A percentile compares a stretch with the other conserved stretches of the same genome.
These are phyloP conservation scores for Antrodiella citrinella DNA, from an alignment of 768 basidiomycete genomes.

Conservation along the genomic window DNA sequence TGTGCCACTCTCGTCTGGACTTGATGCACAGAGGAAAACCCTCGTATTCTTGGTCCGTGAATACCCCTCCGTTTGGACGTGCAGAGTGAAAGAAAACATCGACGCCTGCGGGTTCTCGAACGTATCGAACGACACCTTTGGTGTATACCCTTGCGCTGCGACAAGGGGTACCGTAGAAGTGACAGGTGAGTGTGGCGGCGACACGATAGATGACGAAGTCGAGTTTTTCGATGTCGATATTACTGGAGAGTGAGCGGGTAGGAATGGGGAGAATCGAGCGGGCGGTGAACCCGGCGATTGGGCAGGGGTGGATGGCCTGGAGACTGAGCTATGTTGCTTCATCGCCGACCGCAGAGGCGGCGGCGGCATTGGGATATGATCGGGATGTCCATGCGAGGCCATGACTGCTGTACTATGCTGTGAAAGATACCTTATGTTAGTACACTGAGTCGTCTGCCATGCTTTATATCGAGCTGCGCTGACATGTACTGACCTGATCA, in stretches of 20 bases:
- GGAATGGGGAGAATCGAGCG: not conserved
- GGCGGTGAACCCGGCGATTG: conserved; percentile 14
- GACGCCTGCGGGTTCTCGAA: conserved; percentile 74
- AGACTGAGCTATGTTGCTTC: conserved; percentile 29
- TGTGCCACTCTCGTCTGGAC: conserved; percentile 78
- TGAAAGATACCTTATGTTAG: too few relatives aligned
- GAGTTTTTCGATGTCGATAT: not conserved
- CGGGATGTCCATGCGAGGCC: conserved; percentile 15
- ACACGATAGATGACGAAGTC: conserved; percentile 6
- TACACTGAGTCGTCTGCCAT: not conserved
- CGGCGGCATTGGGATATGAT: conserved; percentile 16
- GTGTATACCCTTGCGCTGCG: conserved; percentile 32
- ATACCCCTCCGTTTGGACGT: conserved; percentile 80
- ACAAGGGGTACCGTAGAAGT: conserved; percentile 10
- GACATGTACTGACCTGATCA: not conserved
- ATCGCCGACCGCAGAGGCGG: conserved; percentile 45
- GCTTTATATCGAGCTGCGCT: not conserved
- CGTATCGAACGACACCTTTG: conserved; percentile 81
- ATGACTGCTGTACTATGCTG: conserved; percentile 4
- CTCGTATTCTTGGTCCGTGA: conserved; percentile 67
- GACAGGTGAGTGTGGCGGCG: conserved; percentile 12
- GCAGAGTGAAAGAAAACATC: conserved; percentile 86
- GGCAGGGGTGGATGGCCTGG: conserved; percentile 19
- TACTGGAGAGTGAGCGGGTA: not conserved
- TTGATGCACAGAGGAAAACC: conserved; percentile 85